phyloP scores from a whole-genome alignment of 2,329 filamentous ascomycete species.

The Nothomitra cinnamomea region DNA sequence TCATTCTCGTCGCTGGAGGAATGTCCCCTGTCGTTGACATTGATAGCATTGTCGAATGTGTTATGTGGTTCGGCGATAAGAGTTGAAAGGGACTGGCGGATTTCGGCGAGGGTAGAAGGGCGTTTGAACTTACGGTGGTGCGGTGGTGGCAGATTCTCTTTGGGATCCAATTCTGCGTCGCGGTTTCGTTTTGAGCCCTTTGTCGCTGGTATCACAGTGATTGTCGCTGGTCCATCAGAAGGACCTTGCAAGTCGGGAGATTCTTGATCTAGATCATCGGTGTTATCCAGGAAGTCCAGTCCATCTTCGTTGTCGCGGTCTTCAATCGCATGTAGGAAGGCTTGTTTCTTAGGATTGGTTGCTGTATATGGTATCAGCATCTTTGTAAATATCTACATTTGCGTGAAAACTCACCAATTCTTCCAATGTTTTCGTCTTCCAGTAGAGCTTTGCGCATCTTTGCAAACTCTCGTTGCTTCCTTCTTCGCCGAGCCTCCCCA shows the following conservation, averaged over 20 bases:
- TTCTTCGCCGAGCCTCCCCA: constrained; percentile 55
- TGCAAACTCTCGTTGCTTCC: constrained; percentile 75
- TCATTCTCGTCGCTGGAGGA: constrained; percentile 25
- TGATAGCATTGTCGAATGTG: constrained; percentile 28
- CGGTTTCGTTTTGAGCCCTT: constrained; percentile 24
- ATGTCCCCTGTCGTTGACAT: constrained; percentile 26
- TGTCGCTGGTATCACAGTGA: constrained; percentile 10
- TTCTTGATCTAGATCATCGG: constrained; percentile 21
- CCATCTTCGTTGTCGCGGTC: constrained; percentile 63
- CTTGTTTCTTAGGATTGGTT: constrained; percentile 72
- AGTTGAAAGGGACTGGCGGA: constrained; percentile 68
- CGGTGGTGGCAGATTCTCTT: constrained; percentile 37
- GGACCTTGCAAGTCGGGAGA: constrained; percentile 24
- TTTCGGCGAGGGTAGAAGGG: constrained; percentile 60
- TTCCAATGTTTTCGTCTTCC: constrained; percentile 75
- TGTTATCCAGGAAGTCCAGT: constrained; percentile 52
- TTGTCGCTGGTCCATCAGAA: constrained; percentile 12
- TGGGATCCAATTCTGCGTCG: constrained; percentile 21
- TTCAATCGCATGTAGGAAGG: constrained; percentile 81
- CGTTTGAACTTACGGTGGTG: constrained; percentile 49
- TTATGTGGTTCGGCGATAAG: constrained; percentile 49
- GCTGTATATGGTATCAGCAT: constrained; percentile 25
- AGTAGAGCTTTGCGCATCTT: constrained; percentile 83
- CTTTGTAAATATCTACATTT: neutral
- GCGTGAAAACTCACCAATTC: constrained; percentile 35